These are phyloP conservation scores for Carallia brachiata DNA, from an alignment of 345 rosid species.

Conservation along the genomic window DNA sequence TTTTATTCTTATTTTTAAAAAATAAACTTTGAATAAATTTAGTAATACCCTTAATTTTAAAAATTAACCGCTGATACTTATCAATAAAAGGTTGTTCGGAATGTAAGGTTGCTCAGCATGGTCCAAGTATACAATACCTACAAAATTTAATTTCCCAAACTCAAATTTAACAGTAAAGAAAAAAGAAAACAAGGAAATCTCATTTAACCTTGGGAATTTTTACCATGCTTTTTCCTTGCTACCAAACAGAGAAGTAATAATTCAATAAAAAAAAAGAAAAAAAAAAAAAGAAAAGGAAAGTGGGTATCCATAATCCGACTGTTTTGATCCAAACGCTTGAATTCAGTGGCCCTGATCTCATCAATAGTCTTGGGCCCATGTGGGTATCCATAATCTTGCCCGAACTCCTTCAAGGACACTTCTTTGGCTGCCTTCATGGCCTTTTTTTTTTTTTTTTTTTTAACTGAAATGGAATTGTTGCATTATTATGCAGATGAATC, in stretches of 20 bases:
- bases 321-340: slow-evolving; percentile 60
- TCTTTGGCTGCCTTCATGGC: slow-evolving; percentile 37
- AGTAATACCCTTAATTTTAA: too few relatives aligned
- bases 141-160: slow-evolving; percentile 7
- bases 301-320: slow-evolving; percentile 21
- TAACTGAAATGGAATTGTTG: too few relatives aligned
- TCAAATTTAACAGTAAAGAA: background rate
- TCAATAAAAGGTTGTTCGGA: slow-evolving; percentile 38
- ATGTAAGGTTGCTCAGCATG: slow-evolving; percentile 95
- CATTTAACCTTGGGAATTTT: background rate
- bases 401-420: slow-evolving; percentile 65
- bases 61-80: too few relatives aligned
- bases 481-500: too few relatives aligned
- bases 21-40: too few relatives aligned
- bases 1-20: too few relatives aligned
- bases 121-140: slow-evolving; percentile 82
- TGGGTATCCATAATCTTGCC: slow-evolving; percentile 77
- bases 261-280: background rate
- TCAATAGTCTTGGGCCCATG: slow-evolving; percentile 63
- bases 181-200: background rate
- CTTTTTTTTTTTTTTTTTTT: too few relatives aligned
- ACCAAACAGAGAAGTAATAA: background rate
- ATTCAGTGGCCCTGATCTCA: slow-evolving; percentile 74
- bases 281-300: background rate
- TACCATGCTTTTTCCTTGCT: background rate